A percentile compares a stretch with the other conserved stretches of the same genome.
phyloP scores from a whole-genome alignment of 768 basidiomycete genomes.

The Russula ochroleuca region DNA sequence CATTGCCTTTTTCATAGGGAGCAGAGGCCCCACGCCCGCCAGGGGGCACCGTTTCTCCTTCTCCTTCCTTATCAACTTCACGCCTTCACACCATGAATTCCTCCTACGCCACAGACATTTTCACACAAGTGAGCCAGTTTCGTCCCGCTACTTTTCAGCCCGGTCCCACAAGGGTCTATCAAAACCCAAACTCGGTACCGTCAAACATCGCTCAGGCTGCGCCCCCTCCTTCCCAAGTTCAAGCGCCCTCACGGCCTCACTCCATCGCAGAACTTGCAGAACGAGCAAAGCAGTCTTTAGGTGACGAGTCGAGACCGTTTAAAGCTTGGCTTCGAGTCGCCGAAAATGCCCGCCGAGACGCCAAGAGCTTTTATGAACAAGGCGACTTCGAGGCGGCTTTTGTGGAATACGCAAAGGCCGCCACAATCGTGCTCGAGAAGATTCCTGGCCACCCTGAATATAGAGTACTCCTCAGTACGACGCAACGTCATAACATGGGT shows the following conservation, averaged over 20 bases:
- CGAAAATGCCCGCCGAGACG: slow-evolving; percentile 53
- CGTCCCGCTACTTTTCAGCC: slow-evolving; percentile 18
- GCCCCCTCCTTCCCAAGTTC: background rate
- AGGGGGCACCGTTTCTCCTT: background rate
- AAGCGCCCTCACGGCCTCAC: slow-evolving; percentile 33
- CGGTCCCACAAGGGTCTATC: slow-evolving; percentile 2
- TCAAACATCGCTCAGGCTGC: slow-evolving; percentile 12
- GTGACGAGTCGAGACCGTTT: slow-evolving; percentile 55
- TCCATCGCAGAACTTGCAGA: slow-evolving; percentile 65
- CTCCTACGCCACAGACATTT: slow-evolving; percentile 4
- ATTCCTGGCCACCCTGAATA: slow-evolving; percentile 73
- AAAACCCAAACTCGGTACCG: slow-evolving; percentile 17
- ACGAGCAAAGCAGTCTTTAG: slow-evolving; percentile 51
- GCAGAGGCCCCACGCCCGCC: slow-evolving; percentile 1
- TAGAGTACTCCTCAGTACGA: slow-evolving; percentile 45
- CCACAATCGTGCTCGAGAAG: slow-evolving; percentile 73
- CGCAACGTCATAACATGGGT: slow-evolving; percentile 63
- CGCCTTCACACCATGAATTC: slow-evolving; percentile 12
- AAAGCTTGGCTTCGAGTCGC: slow-evolving; percentile 65
- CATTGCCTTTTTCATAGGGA: slow-evolving; percentile 6
- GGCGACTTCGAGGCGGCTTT: slow-evolving; percentile 70
- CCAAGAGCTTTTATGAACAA: slow-evolving; percentile 31
- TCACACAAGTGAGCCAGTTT: slow-evolving; percentile 15
- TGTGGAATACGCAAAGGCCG: slow-evolving; percentile 65
- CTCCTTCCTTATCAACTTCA: background rate